Conservation (phyloP, 177 flowering plant species). For the Telopea speciosissima region DNA sequence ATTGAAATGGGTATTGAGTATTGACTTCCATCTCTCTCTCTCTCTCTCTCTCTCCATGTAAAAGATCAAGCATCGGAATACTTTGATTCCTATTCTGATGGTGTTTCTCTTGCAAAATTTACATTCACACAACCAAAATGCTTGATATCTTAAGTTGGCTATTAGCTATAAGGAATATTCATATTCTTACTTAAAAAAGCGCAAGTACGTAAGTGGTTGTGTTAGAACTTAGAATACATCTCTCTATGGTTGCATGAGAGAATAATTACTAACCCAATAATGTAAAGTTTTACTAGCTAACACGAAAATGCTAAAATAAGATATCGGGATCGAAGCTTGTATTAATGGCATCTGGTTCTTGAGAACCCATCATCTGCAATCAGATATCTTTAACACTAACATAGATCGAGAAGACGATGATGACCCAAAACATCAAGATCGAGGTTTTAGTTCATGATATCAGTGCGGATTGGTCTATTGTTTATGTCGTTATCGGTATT, state of each 20-base stretch:
- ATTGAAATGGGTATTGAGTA: too few relatives aligned
- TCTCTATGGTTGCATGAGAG: neutral
- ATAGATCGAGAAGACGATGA: too few relatives aligned
- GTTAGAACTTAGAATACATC: neutral
- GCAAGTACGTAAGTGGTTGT: neutral
- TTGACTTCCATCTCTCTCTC: too few relatives aligned
- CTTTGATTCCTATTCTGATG: too few relatives aligned
- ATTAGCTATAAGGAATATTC: neutral
- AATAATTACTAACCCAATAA: neutral
- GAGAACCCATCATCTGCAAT: neutral
- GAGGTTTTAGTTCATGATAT: too few relatives aligned
- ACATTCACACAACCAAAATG: neutral
- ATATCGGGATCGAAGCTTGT: neutral
- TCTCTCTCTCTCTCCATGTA: too few relatives aligned
- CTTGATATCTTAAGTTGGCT: neutral
- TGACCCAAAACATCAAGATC: too few relatives aligned
- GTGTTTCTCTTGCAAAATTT: neutral
- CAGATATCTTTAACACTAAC: too few relatives aligned
- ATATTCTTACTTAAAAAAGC: neutral
- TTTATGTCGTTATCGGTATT: too few relatives aligned
- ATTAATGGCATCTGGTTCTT: slow-evolving; percentile 24
- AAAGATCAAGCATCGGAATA: too few relatives aligned
- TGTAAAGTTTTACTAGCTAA: neutral
- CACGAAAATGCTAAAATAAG: neutral
- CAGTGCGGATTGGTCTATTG: too few relatives aligned